Conservation (phyloP, 768 basidiomycete species). For the Zangia roseola region DNA sequence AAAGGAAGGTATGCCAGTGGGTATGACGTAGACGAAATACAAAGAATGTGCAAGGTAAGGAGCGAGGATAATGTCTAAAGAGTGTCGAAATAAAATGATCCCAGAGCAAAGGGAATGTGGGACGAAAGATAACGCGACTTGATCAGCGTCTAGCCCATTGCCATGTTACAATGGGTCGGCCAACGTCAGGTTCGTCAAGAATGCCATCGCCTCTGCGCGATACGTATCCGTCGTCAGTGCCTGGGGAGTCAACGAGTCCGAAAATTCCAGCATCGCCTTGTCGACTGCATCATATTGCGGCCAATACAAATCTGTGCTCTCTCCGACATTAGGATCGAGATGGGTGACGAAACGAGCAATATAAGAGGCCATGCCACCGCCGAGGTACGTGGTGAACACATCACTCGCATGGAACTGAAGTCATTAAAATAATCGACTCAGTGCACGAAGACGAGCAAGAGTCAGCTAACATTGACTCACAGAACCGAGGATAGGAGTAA, state of each 20-base stretch:
- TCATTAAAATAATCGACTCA: background rate
- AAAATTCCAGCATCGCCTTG: conserved; percentile 41
- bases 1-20: too few species aligned
- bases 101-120: too few species aligned
- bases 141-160: too few species aligned
- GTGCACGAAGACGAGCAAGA: background rate
- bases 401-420: conserved; percentile 44
- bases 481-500: conserved; percentile 43
- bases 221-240: conserved; percentile 43
- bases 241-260: conserved; percentile 34
- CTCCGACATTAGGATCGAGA: conserved; percentile 39
- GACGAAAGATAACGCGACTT: too few species aligned
- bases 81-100: too few species aligned
- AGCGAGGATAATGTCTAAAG: too few species aligned
- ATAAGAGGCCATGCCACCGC: conserved; percentile 42
- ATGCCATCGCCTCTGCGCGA: conserved; percentile 38
- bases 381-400: conserved; percentile 40
- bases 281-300: conserved; percentile 38
- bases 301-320: conserved; percentile 36
- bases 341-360: conserved; percentile 21
- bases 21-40: too few species aligned
- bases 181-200: conserved; percentile 20
- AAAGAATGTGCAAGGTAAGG: too few species aligned
- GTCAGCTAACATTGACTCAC: conserved; percentile 23
- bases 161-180: conserved; percentile 5